phyloP scores from a whole-genome alignment of 208 protist species.

The Jaenimonas drosophilae region DNA sequence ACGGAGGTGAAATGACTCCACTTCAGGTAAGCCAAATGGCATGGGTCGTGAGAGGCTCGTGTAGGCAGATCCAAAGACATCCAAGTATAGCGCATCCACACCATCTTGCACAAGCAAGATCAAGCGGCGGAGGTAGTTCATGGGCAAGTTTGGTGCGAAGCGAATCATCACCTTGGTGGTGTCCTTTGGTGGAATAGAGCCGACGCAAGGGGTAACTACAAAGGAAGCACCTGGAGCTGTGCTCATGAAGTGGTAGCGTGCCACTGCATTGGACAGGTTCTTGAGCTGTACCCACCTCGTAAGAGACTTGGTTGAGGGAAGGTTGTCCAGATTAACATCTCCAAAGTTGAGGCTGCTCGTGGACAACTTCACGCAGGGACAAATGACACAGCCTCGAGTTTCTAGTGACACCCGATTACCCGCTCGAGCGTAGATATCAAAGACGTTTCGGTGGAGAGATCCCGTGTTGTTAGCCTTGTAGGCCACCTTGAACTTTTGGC shows the following conservation, averaged over 20 bases:
- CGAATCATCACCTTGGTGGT: constrained; percentile 35
- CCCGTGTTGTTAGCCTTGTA: constrained; percentile 36
- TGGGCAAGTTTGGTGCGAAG: constrained; percentile 63
- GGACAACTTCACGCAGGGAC: constrained; percentile 45
- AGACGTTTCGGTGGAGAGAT: constrained; percentile 19
- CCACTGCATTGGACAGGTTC: constrained; percentile 31
- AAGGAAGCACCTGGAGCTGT: constrained; percentile 59
- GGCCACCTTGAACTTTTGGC: constrained; percentile 26
- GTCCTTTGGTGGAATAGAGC: constrained; percentile 36
- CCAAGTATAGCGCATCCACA: constrained; percentile 40
- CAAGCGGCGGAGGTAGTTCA: constrained; percentile 83
- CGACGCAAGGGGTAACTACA: constrained; percentile 25
- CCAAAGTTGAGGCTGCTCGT: constrained; percentile 67
- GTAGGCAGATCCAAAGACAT: constrained; percentile 85
- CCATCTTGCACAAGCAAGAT: constrained; percentile 49
- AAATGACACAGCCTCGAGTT: constrained; percentile 22
- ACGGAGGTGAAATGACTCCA: constrained; percentile 50
- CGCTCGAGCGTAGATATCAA: constrained; percentile 33
- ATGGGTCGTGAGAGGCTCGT: constrained; percentile 36
- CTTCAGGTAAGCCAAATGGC: constrained; percentile 36
- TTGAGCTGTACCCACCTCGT: constrained; percentile 18
- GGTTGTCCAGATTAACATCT: constrained; percentile 50
- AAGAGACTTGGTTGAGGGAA: constrained; percentile 14
- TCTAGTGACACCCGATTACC: constrained; percentile 60
- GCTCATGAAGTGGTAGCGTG: constrained; percentile 30